These are phyloP conservation scores for Cyclotella baltica DNA, from an alignment of 108 stramenopile species.

Conservation along the genomic window DNA sequence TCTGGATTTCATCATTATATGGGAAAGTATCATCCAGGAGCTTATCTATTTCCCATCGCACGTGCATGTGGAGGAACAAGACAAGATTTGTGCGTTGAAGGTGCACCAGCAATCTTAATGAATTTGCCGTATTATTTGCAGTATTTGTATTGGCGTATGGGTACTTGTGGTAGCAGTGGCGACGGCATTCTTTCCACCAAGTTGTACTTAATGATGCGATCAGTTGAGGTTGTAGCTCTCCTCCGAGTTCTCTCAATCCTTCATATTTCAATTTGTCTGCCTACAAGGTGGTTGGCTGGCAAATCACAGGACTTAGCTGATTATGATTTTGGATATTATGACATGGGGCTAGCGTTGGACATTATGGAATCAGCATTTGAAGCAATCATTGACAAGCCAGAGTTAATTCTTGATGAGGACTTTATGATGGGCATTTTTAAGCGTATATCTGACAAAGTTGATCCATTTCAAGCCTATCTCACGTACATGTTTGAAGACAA, in stretches of 20 bases:
- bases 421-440: constrained; percentile 22
- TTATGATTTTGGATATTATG: constrained; percentile 12
- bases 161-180: not conserved
- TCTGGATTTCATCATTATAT: not conserved
- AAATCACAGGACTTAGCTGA: not conserved
- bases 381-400: constrained; percentile 1
- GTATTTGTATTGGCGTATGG: constrained; percentile 13
- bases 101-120: too few relatives aligned
- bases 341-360: too few relatives aligned
- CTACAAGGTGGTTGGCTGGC: constrained; percentile 9
- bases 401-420: constrained; percentile 15
- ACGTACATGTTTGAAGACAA: constrained; percentile 13
- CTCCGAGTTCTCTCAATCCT: constrained; percentile 17
- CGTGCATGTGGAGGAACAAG: constrained; percentile 25
- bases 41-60: constrained; percentile 1
- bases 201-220: not conserved
- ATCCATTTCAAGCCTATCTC: not conserved
- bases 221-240: constrained; percentile 15
- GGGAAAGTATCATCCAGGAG: not conserved
- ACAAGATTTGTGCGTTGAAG: constrained; percentile 23
- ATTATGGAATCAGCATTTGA: constrained; percentile 8
- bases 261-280: too few relatives aligned
- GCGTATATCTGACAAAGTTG: not conserved
- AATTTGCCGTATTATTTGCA: constrained; percentile 16
- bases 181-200: constrained; percentile 8